Conservation (phyloP, 169 alveolate species). For the Nephromyces sp. region DNA sequence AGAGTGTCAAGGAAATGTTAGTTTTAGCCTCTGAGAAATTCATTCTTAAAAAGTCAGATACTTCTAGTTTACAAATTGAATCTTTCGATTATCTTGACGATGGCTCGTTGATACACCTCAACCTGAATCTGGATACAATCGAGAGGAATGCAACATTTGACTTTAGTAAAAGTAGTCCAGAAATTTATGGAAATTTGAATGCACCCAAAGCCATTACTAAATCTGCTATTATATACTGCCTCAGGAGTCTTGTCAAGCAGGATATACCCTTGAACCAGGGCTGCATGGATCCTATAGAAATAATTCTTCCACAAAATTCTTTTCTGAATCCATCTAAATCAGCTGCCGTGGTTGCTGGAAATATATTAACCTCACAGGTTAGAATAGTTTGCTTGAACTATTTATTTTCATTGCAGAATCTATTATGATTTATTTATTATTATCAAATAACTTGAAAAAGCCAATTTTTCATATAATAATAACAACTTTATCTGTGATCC, state of each 20-base stretch:
- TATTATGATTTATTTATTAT: too few relatives aligned
- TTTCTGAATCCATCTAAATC: slow-evolving; percentile 50
- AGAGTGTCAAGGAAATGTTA: slow-evolving; percentile 51
- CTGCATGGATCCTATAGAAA: slow-evolving; percentile 59
- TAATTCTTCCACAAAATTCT: slow-evolving; percentile 47
- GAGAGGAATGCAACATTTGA: not conserved
- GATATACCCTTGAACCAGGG: slow-evolving; percentile 76
- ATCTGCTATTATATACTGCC: slow-evolving; percentile 70
- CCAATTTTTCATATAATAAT: too few relatives aligned
- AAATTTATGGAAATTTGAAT: slow-evolving; percentile 49
- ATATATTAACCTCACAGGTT: slow-evolving; percentile 53
- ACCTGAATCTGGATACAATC: slow-evolving; percentile 40
- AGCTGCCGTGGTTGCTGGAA: slow-evolving; percentile 60
- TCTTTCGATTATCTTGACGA: slow-evolving; percentile 68
- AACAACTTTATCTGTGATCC: too few relatives aligned
- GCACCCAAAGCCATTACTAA: slow-evolving; percentile 58
- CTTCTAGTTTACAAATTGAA: slow-evolving; percentile 16
- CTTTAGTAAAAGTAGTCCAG: not conserved
- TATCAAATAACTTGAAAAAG: too few relatives aligned
- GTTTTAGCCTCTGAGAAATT: slow-evolving; percentile 21
- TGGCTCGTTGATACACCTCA: slow-evolving; percentile 53
- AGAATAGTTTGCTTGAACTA: too few relatives aligned
- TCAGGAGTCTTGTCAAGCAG: slow-evolving; percentile 58
- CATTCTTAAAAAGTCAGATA: not conserved
- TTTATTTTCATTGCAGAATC: too few relatives aligned